Conservation (phyloP, 768 basidiomycete genomes). For the Kwoniella pini region DNA sequence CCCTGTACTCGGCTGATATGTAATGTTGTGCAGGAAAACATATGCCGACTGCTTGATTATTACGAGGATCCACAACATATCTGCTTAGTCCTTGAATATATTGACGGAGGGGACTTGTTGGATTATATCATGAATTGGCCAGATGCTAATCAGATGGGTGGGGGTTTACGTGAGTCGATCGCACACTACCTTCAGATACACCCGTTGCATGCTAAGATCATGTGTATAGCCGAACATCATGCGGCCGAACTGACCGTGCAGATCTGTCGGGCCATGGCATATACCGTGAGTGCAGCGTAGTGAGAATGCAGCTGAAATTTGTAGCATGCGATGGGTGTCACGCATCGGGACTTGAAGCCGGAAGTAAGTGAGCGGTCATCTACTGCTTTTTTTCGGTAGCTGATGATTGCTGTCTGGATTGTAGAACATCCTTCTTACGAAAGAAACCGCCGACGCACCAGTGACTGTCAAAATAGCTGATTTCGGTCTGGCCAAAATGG, state of each 20-base stretch:
- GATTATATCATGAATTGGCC: slow-evolving; percentile 64
- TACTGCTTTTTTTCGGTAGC: too few species aligned
- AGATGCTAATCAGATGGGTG: slow-evolving; percentile 21
- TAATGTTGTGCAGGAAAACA: slow-evolving; percentile 60
- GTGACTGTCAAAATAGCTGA: slow-evolving; percentile 87
- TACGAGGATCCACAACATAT: slow-evolving; percentile 65
- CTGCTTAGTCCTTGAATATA: slow-evolving; percentile 72
- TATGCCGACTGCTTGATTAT: slow-evolving; percentile 75
- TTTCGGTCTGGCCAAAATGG: slow-evolving; percentile 89
- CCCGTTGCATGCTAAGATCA: background rate
- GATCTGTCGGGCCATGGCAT: slow-evolving; percentile 67
- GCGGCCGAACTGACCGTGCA: slow-evolving; percentile 74
- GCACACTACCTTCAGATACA: background rate
- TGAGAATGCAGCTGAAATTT: background rate
- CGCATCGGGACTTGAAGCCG: slow-evolving; percentile 93
- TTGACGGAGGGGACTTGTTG: slow-evolving; percentile 85
- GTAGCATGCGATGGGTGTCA: slow-evolving; percentile 65
- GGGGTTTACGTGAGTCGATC: slow-evolving; percentile 65
- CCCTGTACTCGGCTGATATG: background rate
- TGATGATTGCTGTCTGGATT: slow-evolving; percentile 18
- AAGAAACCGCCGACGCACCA: slow-evolving; percentile 58
- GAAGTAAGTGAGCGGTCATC: slow-evolving; percentile 33
- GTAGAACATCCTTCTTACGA: slow-evolving; percentile 81
- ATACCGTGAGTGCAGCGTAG: slow-evolving; percentile 40
- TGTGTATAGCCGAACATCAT: slow-evolving; percentile 57